Evolutionary conservation across 306 rosid species (phyloP), one percentile per base, ranked within the genome.

Genomic region (Medicago arabica): DNA sequence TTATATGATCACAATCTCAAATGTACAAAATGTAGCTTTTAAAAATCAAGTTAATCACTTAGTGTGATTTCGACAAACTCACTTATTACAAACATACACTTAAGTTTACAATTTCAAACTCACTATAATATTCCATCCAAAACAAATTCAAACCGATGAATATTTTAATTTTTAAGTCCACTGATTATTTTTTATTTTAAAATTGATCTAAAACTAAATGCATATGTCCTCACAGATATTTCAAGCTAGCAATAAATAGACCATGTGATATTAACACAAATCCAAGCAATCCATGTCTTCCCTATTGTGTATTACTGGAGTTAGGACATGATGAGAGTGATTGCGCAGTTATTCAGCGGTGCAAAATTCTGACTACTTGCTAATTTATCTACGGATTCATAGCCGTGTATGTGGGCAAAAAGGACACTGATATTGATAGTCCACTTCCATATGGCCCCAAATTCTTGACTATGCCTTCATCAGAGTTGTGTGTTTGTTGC

Each of bases 251-350:
- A 80, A 67, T 58, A 74, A 79, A 80, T 59, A 55, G 28, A 57
- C n/a, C 39, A 74, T 67, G 75, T 74, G 79, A 80, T 44, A 47
- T 67, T 44, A 67, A 74, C 34, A 39, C 28, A 6, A 74, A 67
- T 66, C 23, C n/a, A 11, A 71, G 18, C 51, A 19, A 23, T 65
- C 13, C 17, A 36, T 9, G 57, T 31, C 36, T 60, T 17, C 11
- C 60, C 28, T 54, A 4, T 9, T 54, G 59, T 53, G 6, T 53
- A 17, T 54, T 17, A 51, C 8, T 53, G 28, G 28, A 18, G 28
- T 54, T 54, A 17, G 28, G 11, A 54, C 21, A 34, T 2, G 10
- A 31, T 46, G 79, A 80, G n/a, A 4, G 65, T 67, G 64, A 74
- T 74, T 44, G 62, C 8, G 38, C 64, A 73, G 23, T 57, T 73